Evolutionary conservation across 306 rosid species (phyloP).

Genomic region (Vigna reflexopilosa): DNA sequence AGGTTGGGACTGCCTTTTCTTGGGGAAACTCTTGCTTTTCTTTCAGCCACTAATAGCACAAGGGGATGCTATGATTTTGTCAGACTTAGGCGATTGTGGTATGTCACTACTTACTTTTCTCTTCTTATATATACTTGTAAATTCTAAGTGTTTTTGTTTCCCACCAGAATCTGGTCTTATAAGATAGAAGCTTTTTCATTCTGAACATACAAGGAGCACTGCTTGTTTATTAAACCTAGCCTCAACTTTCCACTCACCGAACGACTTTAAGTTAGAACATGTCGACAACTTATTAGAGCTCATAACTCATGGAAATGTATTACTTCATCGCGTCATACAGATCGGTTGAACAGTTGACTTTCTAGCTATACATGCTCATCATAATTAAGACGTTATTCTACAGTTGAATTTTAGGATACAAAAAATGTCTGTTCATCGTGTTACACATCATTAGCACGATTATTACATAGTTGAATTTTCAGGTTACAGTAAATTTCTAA

Average conservation of each 20-base stretch:
- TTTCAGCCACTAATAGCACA: slow-evolving; percentile 69
- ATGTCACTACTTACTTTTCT: slow-evolving; percentile 43
- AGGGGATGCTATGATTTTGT: slow-evolving; percentile 82
- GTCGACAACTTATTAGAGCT: not conserved
- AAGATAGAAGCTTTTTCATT: not conserved
- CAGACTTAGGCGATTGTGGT: slow-evolving; percentile 73
- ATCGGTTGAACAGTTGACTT: not conserved
- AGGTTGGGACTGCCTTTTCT: slow-evolving; percentile 68
- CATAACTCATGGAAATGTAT: not conserved
- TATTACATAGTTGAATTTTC: not conserved
- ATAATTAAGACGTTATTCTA: not conserved
- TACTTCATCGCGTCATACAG: not conserved
- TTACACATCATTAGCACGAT: not conserved
- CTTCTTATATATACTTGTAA: slow-evolving; percentile 4
- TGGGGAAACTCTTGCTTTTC: slow-evolving; percentile 75
- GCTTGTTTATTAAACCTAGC: too few relatives aligned
- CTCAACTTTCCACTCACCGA: not conserved
- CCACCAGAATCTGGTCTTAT: not conserved
- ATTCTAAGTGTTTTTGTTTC: slow-evolving; percentile 17
- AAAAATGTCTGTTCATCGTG: not conserved
- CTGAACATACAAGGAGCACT: not conserved
- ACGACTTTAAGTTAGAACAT: not conserved
- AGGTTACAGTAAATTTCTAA: not conserved
- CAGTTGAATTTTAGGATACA: not conserved
- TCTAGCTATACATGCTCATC: not conserved